Evolutionary conservation across 2,329 filamentous ascomycete genomes (phyloP).

Genomic region (Nemania sp.): DNA sequence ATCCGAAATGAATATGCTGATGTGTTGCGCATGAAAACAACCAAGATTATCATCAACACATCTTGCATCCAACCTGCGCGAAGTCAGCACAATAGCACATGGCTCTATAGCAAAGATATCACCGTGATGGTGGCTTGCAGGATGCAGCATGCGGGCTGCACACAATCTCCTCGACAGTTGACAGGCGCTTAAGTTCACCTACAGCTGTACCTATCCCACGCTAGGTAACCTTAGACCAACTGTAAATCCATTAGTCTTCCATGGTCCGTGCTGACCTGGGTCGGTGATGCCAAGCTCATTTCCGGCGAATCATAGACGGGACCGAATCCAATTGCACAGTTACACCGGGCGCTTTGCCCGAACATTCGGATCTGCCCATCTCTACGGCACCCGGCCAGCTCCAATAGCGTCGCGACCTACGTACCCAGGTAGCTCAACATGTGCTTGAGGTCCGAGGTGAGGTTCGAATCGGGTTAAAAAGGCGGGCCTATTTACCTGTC

Average conservation of each 20-base stretch:
- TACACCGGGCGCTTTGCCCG: conserved; percentile 23
- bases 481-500: neutral
- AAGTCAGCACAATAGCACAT: conserved; percentile 32
- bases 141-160: conserved; percentile 28
- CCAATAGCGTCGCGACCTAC: no score
- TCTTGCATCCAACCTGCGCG: conserved; percentile 10
- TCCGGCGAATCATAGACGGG: conserved; percentile 8
- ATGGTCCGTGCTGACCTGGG: neutral
- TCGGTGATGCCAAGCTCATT: conserved; percentile 20
- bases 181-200: conserved; percentile 34
- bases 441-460: conserved; percentile 3
- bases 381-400: no score
- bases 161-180: conserved; percentile 13
- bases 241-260: no score
- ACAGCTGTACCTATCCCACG: neutral
- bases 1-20: neutral
- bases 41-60: conserved; percentile 1
- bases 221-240: neutral
- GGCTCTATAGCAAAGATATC: conserved; percentile 37
- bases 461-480: neutral
- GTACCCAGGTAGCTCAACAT: neutral
- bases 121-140: conserved; percentile 45
- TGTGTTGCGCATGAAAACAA: neutral
- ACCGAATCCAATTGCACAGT: conserved; percentile 10
- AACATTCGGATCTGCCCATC: conserved; percentile 13